Conservation (phyloP, 2,329 filamentous ascomycete species). For the Graphiopsis chlorocephala region DNA sequence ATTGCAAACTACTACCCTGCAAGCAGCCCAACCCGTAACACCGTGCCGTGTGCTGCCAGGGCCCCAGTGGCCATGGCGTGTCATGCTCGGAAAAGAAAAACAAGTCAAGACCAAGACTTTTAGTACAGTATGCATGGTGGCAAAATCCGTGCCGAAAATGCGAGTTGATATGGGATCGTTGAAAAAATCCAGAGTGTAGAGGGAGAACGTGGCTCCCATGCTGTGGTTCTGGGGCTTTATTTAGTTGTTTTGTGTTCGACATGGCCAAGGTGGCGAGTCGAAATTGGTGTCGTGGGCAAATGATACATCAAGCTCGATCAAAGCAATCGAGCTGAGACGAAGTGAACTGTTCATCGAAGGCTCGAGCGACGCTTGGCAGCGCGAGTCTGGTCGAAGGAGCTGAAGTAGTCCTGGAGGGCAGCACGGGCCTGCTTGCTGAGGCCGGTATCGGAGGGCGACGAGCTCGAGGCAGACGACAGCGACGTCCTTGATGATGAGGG, state of each 20-base stretch:
- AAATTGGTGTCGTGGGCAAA: background rate
- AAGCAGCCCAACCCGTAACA: background rate
- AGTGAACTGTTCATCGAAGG: conserved; percentile 20
- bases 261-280: background rate
- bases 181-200: conserved; percentile 8
- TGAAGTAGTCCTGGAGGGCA: conserved; percentile 81
- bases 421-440: conserved; percentile 74
- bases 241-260: background rate
- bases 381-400: conserved; percentile 81
- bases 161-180: background rate
- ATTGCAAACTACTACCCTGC: conserved; percentile 6
- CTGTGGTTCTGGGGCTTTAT: conserved; percentile 12
- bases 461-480: conserved; percentile 72
- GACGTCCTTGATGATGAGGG: conserved; percentile 79
- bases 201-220: conserved; percentile 7
- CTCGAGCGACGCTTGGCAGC: conserved; percentile 47
- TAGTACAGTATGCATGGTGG: conserved; percentile 7
- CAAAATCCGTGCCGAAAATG: conserved; percentile 6
- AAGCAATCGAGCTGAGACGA: background rate
- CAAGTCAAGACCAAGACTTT: background rate
- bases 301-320: background rate
- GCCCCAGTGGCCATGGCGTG: background rate
- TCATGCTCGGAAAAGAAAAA: background rate
- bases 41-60: background rate
- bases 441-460: conserved; percentile 43